Evolutionary conservation across 805 yeast species (phyloP), one percentile per base, ranked within the genome.

Genomic region (Ogataea pignaliae): DNA sequence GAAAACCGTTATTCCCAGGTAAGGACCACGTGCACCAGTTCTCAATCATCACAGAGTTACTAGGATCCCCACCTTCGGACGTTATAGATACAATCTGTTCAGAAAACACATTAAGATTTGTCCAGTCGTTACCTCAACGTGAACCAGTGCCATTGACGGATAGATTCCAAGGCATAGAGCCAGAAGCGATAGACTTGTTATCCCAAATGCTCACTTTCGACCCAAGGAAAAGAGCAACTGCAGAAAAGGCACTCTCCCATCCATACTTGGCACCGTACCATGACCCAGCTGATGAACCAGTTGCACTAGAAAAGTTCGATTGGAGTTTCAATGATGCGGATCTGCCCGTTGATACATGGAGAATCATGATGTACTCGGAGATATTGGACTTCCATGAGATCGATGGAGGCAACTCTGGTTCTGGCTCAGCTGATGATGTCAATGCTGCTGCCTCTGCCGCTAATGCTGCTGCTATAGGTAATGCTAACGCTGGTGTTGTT

Each of bases 261-360:
- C 93, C 93, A 10, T 93, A 93, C 65, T 70, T 93, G 67, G 86
- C 88, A 26, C 96, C 96, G 11, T 93, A 91, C 66, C 99, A 93
- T 64, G 99, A 93, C 60, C 96, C 98, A 29, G 78, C 89, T 3
- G 99, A 93, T 67, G 99, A 93, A 68, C 99, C 99, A 1, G 85
- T 79, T 5, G 96, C 98, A 29, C 88, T 82, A 39, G 87, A 85
- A 53, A 85, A 85, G 63, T 93, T 93, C 59, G 99, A 93, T 67
- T 93, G 99, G 99, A 83, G 93, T 58, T 91, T 91, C 66, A 91
- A 93, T 64, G 98, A 95, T 56, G 98, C 97, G 0, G 99, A 91
- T 66, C 75, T 91, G 56, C 97, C 98, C 3, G 93, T 93, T 14
- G 98, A 93, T 60, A 88, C 97, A 12, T 91, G 99, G 99, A 82